phyloP scores from a whole-genome alignment of 495 filamentous ascomycete genomes.

The Podospora sp. region DNA sequence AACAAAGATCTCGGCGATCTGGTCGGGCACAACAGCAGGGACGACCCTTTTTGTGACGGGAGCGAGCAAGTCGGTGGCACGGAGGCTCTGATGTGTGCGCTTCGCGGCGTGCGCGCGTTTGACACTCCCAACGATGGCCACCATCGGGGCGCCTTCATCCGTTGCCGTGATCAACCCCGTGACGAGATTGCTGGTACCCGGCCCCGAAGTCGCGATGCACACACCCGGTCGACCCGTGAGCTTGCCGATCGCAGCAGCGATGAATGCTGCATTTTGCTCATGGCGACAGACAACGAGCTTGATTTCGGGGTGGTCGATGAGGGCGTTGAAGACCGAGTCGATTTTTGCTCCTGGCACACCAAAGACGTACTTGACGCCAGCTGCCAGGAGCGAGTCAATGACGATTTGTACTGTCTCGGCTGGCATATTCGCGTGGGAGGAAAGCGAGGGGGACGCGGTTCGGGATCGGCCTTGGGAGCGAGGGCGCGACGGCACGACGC shows the following conservation, averaged over 20 bases:
- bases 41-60: slow-evolving; percentile 38
- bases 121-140: slow-evolving; percentile 40
- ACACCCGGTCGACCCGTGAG: slow-evolving; percentile 41
- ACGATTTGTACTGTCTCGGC: slow-evolving; percentile 40
- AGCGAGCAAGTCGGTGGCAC: slow-evolving; percentile 33
- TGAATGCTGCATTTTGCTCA: slow-evolving; percentile 47
- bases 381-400: slow-evolving; percentile 42
- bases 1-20: slow-evolving; percentile 43
- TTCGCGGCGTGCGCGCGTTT: slow-evolving; percentile 36
- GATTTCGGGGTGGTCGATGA: slow-evolving; percentile 43
- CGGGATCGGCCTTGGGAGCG: too few species aligned
- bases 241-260: slow-evolving; percentile 40
- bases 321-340: slow-evolving; percentile 43
- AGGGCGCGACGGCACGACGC: too few species aligned
- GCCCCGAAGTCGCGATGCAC: slow-evolving; percentile 43
- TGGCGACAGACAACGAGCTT: slow-evolving; percentile 42
- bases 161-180: slow-evolving; percentile 37
- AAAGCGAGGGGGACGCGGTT: neutral
- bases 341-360: slow-evolving; percentile 46
- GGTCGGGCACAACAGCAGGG: slow-evolving; percentile 38
- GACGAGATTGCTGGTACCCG: slow-evolving; percentile 41
- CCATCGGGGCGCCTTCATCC: slow-evolving; percentile 35
- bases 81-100: slow-evolving; percentile 44
- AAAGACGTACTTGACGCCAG: slow-evolving; percentile 42
- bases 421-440: neutral